A percentile compares a stretch with the other conserved stretches of the same genome.
Evolutionary conservation across 108 stramenopile species (phyloP).

Genomic region (Cylindrotheca fusiformis): DNA sequence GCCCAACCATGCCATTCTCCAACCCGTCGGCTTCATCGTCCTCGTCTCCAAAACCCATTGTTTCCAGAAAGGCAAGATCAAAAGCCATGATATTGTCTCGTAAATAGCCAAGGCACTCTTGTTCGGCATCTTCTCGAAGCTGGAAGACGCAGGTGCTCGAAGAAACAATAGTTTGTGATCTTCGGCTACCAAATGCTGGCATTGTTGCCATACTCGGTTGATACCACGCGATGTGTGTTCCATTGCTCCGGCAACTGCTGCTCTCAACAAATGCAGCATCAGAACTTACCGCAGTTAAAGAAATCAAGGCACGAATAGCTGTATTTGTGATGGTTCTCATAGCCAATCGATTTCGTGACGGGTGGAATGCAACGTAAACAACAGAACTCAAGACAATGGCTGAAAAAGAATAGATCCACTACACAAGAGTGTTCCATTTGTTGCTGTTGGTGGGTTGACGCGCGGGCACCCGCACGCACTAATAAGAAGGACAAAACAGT

Average conservation of each 20-base stretch:
- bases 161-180: background rate
- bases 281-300: background rate
- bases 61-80: conserved; percentile 53
- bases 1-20: conserved; percentile 59
- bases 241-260: background rate
- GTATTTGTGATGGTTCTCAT: background rate
- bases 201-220: background rate
- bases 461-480: no score
- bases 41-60: conserved; percentile 55
- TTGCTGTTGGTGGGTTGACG: no score
- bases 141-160: conserved; percentile 11
- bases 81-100: conserved; percentile 62
- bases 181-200: background rate
- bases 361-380: no score
- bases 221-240: background rate
- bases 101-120: conserved; percentile 40
- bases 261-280: background rate
- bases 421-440: no score
- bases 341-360: no score
- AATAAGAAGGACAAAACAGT: no score
- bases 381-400: no score
- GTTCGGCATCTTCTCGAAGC: conserved; percentile 28
- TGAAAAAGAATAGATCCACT: no score
- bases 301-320: background rate
- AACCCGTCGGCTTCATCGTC: conserved; percentile 55